Evolutionary conservation across 345 rosid genomes (phyloP).

Genomic region (Reutealis trisperma): DNA sequence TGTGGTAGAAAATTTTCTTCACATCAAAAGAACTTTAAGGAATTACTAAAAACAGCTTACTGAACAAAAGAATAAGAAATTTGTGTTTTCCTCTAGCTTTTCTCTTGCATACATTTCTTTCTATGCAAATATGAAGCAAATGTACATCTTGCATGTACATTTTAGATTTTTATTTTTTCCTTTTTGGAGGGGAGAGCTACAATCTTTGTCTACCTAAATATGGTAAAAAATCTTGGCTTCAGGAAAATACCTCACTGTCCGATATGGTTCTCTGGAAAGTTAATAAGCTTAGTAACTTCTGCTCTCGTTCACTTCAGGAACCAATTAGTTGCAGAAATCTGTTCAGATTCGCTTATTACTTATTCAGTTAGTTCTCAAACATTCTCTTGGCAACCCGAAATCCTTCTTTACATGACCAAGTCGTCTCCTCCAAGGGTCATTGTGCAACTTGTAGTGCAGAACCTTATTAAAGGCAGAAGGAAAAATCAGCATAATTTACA

Average conservation of each 20-base stretch:
- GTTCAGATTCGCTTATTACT: neutral
- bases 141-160: neutral
- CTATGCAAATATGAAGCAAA: neutral
- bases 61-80: neutral
- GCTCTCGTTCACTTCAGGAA: neutral
- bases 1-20: neutral
- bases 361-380: constrained; percentile 37
- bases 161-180: neutral
- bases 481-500: neutral
- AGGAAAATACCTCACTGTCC: neutral
- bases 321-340: neutral
- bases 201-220: neutral
- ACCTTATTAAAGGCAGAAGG: constrained; percentile 29
- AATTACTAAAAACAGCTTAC: neutral
- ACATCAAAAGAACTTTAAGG: neutral
- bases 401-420: constrained; percentile 45
- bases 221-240: neutral
- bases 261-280: neutral
- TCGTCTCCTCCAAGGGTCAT: constrained; percentile 82
- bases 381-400: constrained; percentile 71
- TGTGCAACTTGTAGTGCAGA: constrained; percentile 81
- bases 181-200: neutral
- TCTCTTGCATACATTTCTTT: neutral
- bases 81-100: neutral
- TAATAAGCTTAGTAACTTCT: neutral